Evolutionary conservation across 2,329 filamentous ascomycete species (phyloP).

Genomic region (Claviceps africana): DNA sequence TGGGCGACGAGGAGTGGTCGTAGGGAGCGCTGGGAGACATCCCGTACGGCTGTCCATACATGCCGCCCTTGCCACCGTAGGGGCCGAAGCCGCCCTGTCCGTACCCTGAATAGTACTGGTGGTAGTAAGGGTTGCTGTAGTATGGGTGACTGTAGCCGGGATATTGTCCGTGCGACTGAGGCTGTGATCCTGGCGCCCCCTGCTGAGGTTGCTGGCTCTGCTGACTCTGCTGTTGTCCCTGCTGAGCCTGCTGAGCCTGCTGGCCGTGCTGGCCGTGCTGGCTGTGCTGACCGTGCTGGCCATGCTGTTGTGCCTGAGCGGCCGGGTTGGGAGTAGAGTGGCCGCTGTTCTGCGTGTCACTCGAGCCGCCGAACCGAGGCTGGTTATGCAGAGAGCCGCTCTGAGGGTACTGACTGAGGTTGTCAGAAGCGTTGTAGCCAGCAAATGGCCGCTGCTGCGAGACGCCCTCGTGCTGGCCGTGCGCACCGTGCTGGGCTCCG

Average conservation of each 20-base stretch:
- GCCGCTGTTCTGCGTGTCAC: conserved; percentile 71
- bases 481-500: conserved; percentile 39
- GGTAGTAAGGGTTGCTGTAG: conserved; percentile 49
- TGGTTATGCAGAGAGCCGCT: conserved; percentile 44
- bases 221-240: conserved; percentile 17
- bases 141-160: conserved; percentile 44
- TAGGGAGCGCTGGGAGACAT: conserved; percentile 43
- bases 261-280: conserved; percentile 27
- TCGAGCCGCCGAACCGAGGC: conserved; percentile 43
- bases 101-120: conserved; percentile 44
- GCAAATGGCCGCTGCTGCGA: conserved; percentile 62
- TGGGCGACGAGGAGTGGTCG: conserved; percentile 41
- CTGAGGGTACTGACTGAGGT: conserved; percentile 57
- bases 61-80: conserved; percentile 38
- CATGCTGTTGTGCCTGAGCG: conserved; percentile 34
- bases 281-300: conserved; percentile 27
- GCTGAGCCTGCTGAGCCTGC: conserved; percentile 25
- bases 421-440: conserved; percentile 56
- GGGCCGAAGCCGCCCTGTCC: conserved; percentile 38
- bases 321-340: conserved; percentile 82
- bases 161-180: conserved; percentile 34
- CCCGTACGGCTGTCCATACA: conserved; percentile 43
- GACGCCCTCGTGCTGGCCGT: conserved; percentile 60
- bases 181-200: conserved; percentile 28
- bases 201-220: conserved; percentile 21